Conservation (phyloP, 352 stramenopile species). For the Phytophthora hybrid region DNA sequence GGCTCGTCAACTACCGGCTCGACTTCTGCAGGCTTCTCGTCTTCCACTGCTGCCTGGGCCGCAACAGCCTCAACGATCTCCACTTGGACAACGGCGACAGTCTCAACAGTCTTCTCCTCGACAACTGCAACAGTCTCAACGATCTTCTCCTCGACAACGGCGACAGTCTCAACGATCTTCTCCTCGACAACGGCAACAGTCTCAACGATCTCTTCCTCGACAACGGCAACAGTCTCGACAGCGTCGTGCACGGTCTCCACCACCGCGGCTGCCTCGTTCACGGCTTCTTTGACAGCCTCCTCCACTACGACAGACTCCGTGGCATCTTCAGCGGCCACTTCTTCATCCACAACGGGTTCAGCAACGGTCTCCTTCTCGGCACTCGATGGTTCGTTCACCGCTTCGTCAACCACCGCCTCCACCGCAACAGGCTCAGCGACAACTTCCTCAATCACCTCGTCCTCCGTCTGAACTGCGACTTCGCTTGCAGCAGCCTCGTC, state of each 20-base stretch:
- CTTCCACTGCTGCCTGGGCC: not conserved
- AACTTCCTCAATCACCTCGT: not conserved
- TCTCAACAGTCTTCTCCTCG: too few species aligned
- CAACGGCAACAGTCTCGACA: slow-evolving; percentile 9
- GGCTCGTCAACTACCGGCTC: not conserved
- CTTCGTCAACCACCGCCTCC: not conserved
- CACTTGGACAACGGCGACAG: too few species aligned
- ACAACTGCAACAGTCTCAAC: slow-evolving; percentile 9
- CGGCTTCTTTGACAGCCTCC: not conserved
- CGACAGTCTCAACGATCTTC: too few species aligned
- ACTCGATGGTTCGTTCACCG: not conserved
- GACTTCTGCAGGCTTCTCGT: not conserved
- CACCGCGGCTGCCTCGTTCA: not conserved
- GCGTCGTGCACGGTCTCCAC: slow-evolving; percentile 18
- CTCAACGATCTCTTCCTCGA: slow-evolving; percentile 4
- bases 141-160: too few species aligned
- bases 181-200: not conserved
- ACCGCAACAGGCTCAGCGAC: not conserved
- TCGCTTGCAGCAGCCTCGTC: not conserved
- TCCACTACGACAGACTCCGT: not conserved
- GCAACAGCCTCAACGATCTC: not conserved
- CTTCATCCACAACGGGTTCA: not conserved
- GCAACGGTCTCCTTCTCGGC: not conserved
- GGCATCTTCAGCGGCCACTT: not conserved
- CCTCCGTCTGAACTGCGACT: not conserved